Conservation (phyloP, 2,329 filamentous ascomycete species). For the Thielaviopsis populi region DNA sequence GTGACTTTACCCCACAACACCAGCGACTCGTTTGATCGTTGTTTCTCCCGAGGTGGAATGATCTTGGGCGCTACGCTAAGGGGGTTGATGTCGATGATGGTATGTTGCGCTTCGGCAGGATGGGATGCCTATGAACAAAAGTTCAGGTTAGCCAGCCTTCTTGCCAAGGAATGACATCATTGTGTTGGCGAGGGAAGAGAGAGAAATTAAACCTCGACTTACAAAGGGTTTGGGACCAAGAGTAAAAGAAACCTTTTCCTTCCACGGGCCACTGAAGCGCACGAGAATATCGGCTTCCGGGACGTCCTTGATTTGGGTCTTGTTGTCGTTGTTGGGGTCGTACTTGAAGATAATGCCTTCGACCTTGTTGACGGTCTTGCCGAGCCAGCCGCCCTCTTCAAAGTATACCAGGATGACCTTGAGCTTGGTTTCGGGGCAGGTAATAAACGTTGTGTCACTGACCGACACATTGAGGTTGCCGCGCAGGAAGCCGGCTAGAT, state of each 20-base stretch:
- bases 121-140: conserved; percentile 27
- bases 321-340: conserved; percentile 71
- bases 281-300: conserved; percentile 71
- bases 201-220: conserved; percentile 25
- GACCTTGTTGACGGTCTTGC: conserved; percentile 79
- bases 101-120: conserved; percentile 44
- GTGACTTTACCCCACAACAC: conserved; percentile 82
- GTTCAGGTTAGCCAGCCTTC: not conserved
- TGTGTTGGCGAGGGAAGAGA: not conserved
- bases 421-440: conserved; percentile 75
- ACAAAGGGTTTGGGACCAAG: conserved; percentile 46
- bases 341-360: conserved; percentile 85
- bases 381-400: conserved; percentile 79
- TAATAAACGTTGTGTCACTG: conserved; percentile 75
- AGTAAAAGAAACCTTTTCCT: conserved; percentile 49
- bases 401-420: conserved; percentile 88
- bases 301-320: conserved; percentile 68
- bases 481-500: conserved; percentile 73
- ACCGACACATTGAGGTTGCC: conserved; percentile 84
- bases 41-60: conserved; percentile 59
- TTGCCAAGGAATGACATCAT: conserved; percentile 7
- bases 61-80: conserved; percentile 65
- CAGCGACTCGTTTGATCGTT: conserved; percentile 80
- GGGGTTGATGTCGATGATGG: conserved; percentile 79
- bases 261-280: conserved; percentile 75